Conservation (phyloP, 148 eudicot species). For the Rhododendron henanense region DNA sequence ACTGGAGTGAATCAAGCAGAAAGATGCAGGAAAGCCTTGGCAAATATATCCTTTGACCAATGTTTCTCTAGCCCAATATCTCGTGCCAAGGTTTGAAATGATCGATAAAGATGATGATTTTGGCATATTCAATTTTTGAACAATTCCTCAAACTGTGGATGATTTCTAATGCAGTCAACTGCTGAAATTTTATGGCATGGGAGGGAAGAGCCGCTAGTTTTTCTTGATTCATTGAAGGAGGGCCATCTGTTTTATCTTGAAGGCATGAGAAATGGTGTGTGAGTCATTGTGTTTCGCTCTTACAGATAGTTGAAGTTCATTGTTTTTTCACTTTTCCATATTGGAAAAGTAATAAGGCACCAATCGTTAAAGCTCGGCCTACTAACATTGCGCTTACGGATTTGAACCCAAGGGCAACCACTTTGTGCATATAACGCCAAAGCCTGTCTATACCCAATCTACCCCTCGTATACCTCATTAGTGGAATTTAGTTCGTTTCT, state of each 20-base stretch:
- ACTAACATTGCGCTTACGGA: neutral
- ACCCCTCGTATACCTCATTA: neutral
- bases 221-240: slow-evolving; percentile 66
- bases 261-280: slow-evolving; percentile 78
- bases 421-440: neutral
- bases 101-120: neutral
- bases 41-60: slow-evolving; percentile 49
- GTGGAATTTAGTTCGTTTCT: neutral
- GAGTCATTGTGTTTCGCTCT: slow-evolving; percentile 15
- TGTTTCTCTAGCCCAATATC: slow-evolving; percentile 78
- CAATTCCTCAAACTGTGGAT: slow-evolving; percentile 11
- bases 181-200: slow-evolving; percentile 76
- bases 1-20: slow-evolving; percentile 59
- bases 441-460: neutral
- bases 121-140: neutral
- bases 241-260: slow-evolving; percentile 62
- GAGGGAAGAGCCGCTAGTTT: slow-evolving; percentile 51
- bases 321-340: neutral
- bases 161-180: slow-evolving; percentile 42
- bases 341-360: neutral
- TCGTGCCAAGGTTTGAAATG: slow-evolving; percentile 62
- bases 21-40: slow-evolving; percentile 56
- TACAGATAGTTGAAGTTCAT: neutral
- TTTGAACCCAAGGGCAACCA: neutral
- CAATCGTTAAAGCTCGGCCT: neutral